Percentiles rank a stretch among this genome's conserved stretches.
These are phyloP conservation scores for Pyrenochaeta sp. DNA, from an alignment of 2,329 filamentous ascomycete genomes.

Conservation along the genomic window DNA sequence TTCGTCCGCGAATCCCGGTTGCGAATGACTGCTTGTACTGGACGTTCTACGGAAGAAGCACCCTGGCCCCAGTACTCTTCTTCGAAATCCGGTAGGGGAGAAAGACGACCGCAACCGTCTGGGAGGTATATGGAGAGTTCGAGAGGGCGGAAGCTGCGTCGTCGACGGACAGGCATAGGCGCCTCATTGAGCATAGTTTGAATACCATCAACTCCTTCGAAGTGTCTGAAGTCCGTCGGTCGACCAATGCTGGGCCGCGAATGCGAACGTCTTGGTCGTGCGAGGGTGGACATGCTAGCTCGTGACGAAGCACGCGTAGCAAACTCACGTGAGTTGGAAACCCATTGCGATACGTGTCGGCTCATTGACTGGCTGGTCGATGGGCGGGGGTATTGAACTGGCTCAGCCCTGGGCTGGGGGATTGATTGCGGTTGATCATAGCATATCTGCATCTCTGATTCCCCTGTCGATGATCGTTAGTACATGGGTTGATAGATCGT, in stretches of 20 bases:
- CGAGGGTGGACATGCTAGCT: constrained; percentile 41
- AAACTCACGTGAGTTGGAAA: constrained; percentile 42
- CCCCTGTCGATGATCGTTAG: constrained; percentile 27
- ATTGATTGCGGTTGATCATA: constrained; percentile 43
- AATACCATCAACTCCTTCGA: constrained; percentile 39
- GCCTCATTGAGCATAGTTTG: constrained; percentile 44
- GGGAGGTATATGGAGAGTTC: constrained; percentile 50
- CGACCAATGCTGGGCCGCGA: constrained; percentile 45
- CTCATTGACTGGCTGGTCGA: constrained; percentile 45
- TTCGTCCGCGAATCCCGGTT: constrained; percentile 36
- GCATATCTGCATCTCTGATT: constrained; percentile 38
- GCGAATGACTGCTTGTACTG: constrained; percentile 43
- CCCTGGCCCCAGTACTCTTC: constrained; percentile 34
- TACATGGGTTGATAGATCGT: constrained; percentile 3
- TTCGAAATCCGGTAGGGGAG: constrained; percentile 50
- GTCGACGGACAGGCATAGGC: constrained; percentile 38
- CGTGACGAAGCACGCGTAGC: constrained; percentile 45
- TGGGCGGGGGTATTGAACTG: constrained; percentile 38
- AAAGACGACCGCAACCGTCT: constrained; percentile 41
- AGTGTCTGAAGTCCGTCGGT: constrained; percentile 47
- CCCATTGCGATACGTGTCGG: constrained; percentile 48
- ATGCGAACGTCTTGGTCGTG: constrained; percentile 40
- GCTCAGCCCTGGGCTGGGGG: constrained; percentile 37
- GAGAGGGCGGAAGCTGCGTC: constrained; percentile 47
- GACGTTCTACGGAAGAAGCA: constrained; percentile 37